Percentiles rank a stretch among this genome's conserved stretches.
These are phyloP conservation scores for Macrolepiota fuliginosa DNA, from an alignment of 768 basidiomycete species.

Conservation along the genomic window DNA sequence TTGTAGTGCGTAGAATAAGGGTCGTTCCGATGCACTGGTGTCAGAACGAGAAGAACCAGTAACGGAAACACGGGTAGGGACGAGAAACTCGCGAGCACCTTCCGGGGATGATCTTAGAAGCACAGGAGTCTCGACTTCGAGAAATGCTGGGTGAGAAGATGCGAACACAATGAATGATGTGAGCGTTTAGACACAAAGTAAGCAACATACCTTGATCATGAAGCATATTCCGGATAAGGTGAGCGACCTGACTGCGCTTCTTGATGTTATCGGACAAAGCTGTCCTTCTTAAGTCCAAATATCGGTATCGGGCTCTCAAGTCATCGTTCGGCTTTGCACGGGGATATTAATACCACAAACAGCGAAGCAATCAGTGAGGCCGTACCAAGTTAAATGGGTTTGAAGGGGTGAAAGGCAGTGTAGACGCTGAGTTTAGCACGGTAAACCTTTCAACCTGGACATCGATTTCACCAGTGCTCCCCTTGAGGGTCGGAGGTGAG, in stretches of 20 bases:
- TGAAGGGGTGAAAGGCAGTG: slow-evolving; percentile 84
- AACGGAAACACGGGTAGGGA: slow-evolving; percentile 64
- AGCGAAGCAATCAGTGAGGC: slow-evolving; percentile 17
- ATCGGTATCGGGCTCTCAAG: slow-evolving; percentile 78
- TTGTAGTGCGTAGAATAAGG: slow-evolving; percentile 82
- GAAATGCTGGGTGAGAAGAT: slow-evolving; percentile 58
- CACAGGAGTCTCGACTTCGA: slow-evolving; percentile 92
- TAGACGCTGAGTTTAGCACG: slow-evolving; percentile 77
- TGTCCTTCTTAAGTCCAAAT: slow-evolving; percentile 83
- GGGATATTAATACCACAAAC: slow-evolving; percentile 12
- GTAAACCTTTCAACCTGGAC: slow-evolving; percentile 68
- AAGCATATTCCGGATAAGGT: slow-evolving; percentile 68
- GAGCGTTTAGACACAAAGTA: slow-evolving; percentile 14
- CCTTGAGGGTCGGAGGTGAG: slow-evolving; percentile 34
- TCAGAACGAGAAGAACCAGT: slow-evolving; percentile 20
- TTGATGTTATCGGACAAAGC: slow-evolving; percentile 75
- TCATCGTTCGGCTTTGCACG: slow-evolving; percentile 75
- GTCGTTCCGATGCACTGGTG: slow-evolving; percentile 19
- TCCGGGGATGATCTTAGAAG: slow-evolving; percentile 91
- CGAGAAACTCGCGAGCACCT: slow-evolving; percentile 91
- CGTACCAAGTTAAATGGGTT: slow-evolving; percentile 73
- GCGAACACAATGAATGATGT: slow-evolving; percentile 6
- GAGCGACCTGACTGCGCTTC: slow-evolving; percentile 80
- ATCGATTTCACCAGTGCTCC: slow-evolving; percentile 74
- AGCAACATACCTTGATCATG: slow-evolving; percentile 59